Evolutionary conservation across 2,329 filamentous ascomycete species (phyloP), one percentile per base, ranked within the genome.

Genomic region (Periconia macrospinosa): DNA sequence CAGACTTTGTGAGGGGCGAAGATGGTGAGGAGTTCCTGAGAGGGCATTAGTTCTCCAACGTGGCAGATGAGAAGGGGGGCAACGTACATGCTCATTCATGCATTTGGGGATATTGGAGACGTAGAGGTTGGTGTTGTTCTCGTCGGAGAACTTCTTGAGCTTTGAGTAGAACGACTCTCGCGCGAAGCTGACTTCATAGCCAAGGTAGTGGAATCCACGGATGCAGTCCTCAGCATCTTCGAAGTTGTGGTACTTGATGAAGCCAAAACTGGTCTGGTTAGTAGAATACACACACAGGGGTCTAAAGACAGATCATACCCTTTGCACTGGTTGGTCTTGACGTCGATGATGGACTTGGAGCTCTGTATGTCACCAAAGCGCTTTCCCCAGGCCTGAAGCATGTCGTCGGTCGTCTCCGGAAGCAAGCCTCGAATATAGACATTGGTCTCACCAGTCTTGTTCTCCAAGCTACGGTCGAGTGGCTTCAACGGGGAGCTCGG

Each of bases 301-400:
- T 2, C 1, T 27, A 37, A n/a, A 23, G 33, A 14, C 42, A 45
- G 41, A 52, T 54, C 9, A 77, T 78, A 96, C 94, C 94, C 94
- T 78, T 99, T 99, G 85, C 94, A 99, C 59, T 92, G 88, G 55
- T 92, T 91, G 46, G 91, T 96, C 62, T 89, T 87, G 49, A 92
- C 88, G 77, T 99, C 95, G 68, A 99, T 96, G 77, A 99, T 99
- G 14, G 95, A 94, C 81, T 99, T 99, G 69, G 92, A 97, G 61
- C 92, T 96, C 77, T 96, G 91, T 53, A 99, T 94, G 56, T 89
- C 87, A 41, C 94, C 95, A 70, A 97, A 99, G 47, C 93, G 90
- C 63, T 85, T 82, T 42, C 93, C 89, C 77, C 94, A 97, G 42
- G 82, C 81, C 65, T 89, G 84, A 17, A 99, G 80, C 70, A 95